Conservation (phyloP, 2,329 filamentous ascomycete genomes). For the Aspergillus ochraceoroseus region DNA sequence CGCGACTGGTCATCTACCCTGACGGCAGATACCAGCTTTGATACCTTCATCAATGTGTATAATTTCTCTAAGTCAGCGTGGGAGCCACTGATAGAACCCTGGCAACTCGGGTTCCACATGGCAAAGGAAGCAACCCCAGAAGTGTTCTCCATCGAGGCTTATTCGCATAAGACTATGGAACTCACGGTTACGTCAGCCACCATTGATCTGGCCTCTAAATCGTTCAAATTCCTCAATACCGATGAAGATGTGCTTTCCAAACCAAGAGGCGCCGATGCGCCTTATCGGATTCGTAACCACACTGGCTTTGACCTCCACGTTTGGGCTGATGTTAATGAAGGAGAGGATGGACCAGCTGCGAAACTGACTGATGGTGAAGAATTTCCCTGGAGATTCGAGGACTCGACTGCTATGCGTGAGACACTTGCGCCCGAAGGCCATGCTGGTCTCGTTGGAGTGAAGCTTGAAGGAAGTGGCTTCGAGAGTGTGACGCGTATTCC, state of each 20-base stretch:
- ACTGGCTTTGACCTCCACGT: slow-evolving; percentile 87
- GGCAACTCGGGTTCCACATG: slow-evolving; percentile 89
- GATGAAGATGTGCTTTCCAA: slow-evolving; percentile 92
- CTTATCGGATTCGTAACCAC: slow-evolving; percentile 90
- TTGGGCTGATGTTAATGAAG: slow-evolving; percentile 70
- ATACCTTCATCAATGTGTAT: slow-evolving; percentile 94
- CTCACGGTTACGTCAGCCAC: slow-evolving; percentile 88
- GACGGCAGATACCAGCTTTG: slow-evolving; percentile 81
- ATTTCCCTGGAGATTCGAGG: slow-evolving; percentile 92
- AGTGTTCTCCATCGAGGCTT: slow-evolving; percentile 73
- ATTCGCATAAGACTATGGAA: slow-evolving; percentile 85
- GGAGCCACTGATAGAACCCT: slow-evolving; percentile 94
- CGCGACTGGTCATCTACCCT: slow-evolving; percentile 87
- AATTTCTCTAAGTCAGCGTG: slow-evolving; percentile 99
- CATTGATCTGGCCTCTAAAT: slow-evolving; percentile 89
- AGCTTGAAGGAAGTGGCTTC: slow-evolving; percentile 89
- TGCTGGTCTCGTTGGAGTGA: slow-evolving; percentile 72
- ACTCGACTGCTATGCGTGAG: slow-evolving; percentile 93
- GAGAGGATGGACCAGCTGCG: slow-evolving; percentile 61
- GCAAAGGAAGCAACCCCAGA: slow-evolving; percentile 71
- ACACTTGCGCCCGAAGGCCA: slow-evolving; percentile 79
- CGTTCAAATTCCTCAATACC: slow-evolving; percentile 79
- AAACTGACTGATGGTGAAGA: slow-evolving; percentile 86
- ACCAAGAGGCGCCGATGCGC: slow-evolving; percentile 82
- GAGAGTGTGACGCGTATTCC: slow-evolving; percentile 83